Base-by-base conservation (phyloP, 345 rosid species). In the Odontarrhena argentea region DNA sequence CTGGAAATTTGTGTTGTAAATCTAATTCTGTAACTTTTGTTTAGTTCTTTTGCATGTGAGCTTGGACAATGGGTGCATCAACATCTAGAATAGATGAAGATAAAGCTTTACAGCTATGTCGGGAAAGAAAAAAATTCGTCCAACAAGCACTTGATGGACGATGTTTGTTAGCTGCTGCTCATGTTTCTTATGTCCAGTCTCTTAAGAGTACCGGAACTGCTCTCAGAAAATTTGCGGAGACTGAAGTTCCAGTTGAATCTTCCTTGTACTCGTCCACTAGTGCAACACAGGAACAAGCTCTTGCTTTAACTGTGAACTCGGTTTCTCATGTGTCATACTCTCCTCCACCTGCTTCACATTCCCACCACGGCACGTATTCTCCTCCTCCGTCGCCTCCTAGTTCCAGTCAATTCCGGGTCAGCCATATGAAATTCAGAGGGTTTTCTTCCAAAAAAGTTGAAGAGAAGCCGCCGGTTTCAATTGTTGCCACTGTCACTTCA, bases 81-180 rank as follows among this genome's bases (percentile, higher is more conserved):
- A 76, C 70, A 81, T 88, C 97, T 64, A 91, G 83, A 74, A 57
- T 62, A 38, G 96, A 88, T 64, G 97, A 91, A 79, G 97, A 87
- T 56, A 81, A 86, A 78, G 96, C 95, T 62, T 76, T 94, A 79
- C 87, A 77, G 78, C 81, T 94, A 63, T 94, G 99, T 76, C 82
- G 93, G 5, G 97, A 88, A 58, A 86, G 99, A 74, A 94, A 81
- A 79, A 91, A 87, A 60, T 87, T 74, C 60, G 87, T 94, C 11
- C 74, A 82, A 73, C 97, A 88, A 80, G 96, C 97, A 37, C 95
- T 94, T 5, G 93, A 94, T 81, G 99, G 97, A 12, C 81, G 97
- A 73, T 88, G 91, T 68, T 82, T 87, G 51, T 80, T 94, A 44
- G 96, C 95, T 3, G 87, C 89, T 34, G 81, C 96, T 68, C 99